Percentiles rank a stretch among this genome's conserved stretches.
phyloP scores from a whole-genome alignment of 306 rosid genomes.

The Pachyrhizus erosus region DNA sequence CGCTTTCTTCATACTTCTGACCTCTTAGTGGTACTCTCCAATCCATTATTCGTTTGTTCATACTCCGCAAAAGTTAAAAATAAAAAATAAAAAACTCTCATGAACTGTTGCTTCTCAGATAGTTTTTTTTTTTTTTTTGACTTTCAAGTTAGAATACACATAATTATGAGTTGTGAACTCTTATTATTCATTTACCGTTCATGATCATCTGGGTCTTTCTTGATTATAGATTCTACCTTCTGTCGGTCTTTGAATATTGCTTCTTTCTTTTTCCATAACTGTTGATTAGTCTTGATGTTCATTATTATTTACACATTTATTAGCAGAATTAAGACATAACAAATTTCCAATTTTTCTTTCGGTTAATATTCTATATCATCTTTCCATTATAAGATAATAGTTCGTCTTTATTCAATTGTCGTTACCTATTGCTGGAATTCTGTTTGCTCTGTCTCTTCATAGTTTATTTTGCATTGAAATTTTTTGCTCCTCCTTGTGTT shows the following conservation, averaged over 20 bases:
- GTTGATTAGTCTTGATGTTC: background rate
- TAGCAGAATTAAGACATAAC: background rate
- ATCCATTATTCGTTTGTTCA: background rate
- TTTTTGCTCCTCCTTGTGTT: background rate
- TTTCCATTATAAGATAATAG: background rate
- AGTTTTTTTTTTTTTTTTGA: slow-evolving; percentile 23
- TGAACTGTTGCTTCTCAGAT: slow-evolving; percentile 4
- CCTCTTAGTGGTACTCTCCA: background rate
- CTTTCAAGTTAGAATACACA: slow-evolving; percentile 6
- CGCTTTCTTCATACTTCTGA: background rate
- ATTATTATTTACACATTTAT: background rate
- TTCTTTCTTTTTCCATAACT: background rate
- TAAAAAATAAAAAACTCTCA: background rate
- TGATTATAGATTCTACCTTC: slow-evolving; percentile 13
- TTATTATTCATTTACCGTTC: background rate
- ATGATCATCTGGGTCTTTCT: slow-evolving; percentile 46
- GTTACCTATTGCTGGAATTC: background rate
- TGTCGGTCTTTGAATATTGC: background rate
- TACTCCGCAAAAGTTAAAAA: background rate
- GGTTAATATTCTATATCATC: background rate
- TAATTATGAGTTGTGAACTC: background rate
- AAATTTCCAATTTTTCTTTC: background rate
- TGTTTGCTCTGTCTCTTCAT: background rate
- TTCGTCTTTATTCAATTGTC: background rate
- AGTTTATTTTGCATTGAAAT: background rate